Evolutionary conservation across 2,329 filamentous ascomycete genomes (phyloP).

Genomic region (Aspergillus aculeatinus): DNA sequence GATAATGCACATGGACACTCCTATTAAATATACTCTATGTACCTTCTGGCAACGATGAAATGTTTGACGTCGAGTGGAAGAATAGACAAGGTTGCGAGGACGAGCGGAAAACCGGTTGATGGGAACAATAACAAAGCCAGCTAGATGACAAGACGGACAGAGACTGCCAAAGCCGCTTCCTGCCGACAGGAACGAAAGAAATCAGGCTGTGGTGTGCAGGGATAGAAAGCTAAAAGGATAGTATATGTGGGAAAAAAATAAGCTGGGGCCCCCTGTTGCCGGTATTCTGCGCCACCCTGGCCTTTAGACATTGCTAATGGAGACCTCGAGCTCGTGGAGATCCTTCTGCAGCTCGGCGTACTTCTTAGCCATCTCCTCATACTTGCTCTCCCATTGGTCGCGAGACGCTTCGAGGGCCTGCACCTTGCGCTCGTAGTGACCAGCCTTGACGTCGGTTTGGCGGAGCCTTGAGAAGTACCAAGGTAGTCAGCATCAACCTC

Average conservation of each 20-base stretch:
- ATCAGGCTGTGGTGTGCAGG: conserved; percentile 28
- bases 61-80: conserved; percentile 11
- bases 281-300: conserved; percentile 28
- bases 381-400: conserved; percentile 95
- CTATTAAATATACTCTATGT: conserved; percentile 18
- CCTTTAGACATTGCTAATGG: conserved; percentile 87
- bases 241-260: conserved; percentile 24
- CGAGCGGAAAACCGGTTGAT: conserved; percentile 17
- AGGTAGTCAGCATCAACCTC: conserved; percentile 19
- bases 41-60: conserved; percentile 11
- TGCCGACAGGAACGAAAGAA: conserved; percentile 23
- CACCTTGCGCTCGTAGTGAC: conserved; percentile 99
- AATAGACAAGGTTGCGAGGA: conserved; percentile 16
- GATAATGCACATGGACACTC: not conserved
- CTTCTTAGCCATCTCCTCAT: conserved; percentile 96
- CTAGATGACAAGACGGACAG: conserved; percentile 18
- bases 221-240: conserved; percentile 21
- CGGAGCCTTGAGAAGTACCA: conserved; percentile 67
- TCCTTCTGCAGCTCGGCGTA: conserved; percentile 81
- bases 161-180: conserved; percentile 20
- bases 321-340: conserved; percentile 81
- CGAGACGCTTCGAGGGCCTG: conserved; percentile 89
- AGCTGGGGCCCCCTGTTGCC: conserved; percentile 30
- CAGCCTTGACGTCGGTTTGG: conserved; percentile 98
- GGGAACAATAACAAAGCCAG: conserved; percentile 12